phyloP scores from a whole-genome alignment of 2,329 filamentous ascomycete species.

The Hypoxylon sp. region DNA sequence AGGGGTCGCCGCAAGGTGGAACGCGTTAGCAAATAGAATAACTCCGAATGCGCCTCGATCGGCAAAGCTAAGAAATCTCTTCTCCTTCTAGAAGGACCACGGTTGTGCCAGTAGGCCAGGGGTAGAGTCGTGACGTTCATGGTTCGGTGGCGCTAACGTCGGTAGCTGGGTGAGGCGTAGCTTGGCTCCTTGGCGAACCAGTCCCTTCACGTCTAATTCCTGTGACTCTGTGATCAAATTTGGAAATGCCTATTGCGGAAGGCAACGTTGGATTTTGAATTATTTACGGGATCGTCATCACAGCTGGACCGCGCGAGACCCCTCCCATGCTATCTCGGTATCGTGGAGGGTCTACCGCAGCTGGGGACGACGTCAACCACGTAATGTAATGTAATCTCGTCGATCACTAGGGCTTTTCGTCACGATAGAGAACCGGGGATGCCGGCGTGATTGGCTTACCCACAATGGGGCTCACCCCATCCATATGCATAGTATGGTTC shows the following conservation, averaged over 20 bases:
- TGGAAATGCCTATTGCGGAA: slow-evolving; percentile 24
- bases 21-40: slow-evolving; percentile 39
- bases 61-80: slow-evolving; percentile 44
- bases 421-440: slow-evolving; percentile 36
- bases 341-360: slow-evolving; percentile 35
- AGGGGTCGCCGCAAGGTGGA: slow-evolving; percentile 38
- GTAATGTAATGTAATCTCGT: slow-evolving; percentile 44
- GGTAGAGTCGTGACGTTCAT: slow-evolving; percentile 31
- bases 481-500: slow-evolving; percentile 27
- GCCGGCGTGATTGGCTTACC: slow-evolving; percentile 40
- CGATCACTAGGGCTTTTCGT: slow-evolving; percentile 43
- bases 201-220: not conserved
- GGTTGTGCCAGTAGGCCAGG: slow-evolving; percentile 21
- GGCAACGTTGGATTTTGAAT: slow-evolving; percentile 14
- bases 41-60: slow-evolving; percentile 31
- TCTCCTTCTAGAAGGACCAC: slow-evolving; percentile 43
- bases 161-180: slow-evolving; percentile 38
- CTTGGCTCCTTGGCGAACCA: slow-evolving; percentile 20
- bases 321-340: slow-evolving; percentile 26
- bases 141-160: slow-evolving; percentile 36
- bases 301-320: too few species aligned
- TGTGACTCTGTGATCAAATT: slow-evolving; percentile 17
- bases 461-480: slow-evolving; percentile 37
- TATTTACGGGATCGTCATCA: too few species aligned
- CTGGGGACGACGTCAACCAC: slow-evolving; percentile 27